Evolutionary conservation across 495 filamentous ascomycete genomes (phyloP), one percentile per base, ranked within the genome.

Genomic region (Oidiodendron maius): DNA sequence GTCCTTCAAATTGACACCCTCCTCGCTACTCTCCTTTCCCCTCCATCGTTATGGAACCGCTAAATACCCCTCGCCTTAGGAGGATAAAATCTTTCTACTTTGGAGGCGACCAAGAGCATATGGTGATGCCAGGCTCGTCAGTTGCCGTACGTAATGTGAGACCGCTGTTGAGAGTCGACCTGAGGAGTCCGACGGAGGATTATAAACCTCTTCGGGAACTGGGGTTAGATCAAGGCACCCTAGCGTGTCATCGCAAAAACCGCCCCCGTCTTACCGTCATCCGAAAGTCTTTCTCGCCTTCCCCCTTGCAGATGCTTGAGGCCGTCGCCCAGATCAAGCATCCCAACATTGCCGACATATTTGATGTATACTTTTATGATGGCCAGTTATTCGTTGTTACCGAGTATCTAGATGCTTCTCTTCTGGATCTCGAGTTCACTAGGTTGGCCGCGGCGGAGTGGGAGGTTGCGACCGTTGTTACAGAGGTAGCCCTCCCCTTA

Each of bases 381-480:
- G 24, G 16, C 35, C 40, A 47, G 32, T 22, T 53, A 42, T 48
- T 13, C 15, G 41, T 53, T 48, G 36, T 53, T 6, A 20, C 25
- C 43, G 50, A 53, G 44, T 17, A 47, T 53, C 50, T 53, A 12
- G 50, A 53, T 16, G 26, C 48, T 8, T 53, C 50, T 40, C 42
- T 52, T 3, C 32, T 52, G 5, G 41, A 52, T 45, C 49, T 52
- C 17, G 41, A 40, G 17, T 46, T 52, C 15, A 46, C 45, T 11
- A 38, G 17, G 32, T 28, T 52, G 16, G 41, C 17, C 42, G 41
- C 28, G 16, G 49, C 45, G 26, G 50, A 53, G 42, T 53, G 21
- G 44, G 50, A 53, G 24, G 48, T 53, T 40, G 50, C 44, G 48
- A 53, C 50, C 25, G 48, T 53, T 47, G 37, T 53, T 44, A 25